These are phyloP conservation scores for Nematocida sp. DNA, from an alignment of 371 early-diverging fungal species.

Conservation along the genomic window DNA sequence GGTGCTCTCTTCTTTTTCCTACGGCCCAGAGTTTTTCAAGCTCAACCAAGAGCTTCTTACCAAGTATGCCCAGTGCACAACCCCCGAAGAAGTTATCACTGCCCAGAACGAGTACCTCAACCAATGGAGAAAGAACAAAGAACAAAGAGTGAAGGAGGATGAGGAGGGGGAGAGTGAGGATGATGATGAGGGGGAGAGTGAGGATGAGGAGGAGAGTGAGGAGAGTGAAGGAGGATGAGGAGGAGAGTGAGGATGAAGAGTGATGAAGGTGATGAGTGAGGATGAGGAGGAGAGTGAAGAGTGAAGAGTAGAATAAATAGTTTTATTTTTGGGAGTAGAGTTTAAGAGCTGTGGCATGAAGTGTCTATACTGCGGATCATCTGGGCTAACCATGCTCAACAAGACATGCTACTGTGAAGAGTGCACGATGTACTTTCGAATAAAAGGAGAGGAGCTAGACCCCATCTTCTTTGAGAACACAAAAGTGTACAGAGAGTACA, in stretches of 20 bases:
- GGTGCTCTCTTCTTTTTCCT: slow-evolving; percentile 80
- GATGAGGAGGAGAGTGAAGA: not conserved
- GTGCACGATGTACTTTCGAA: slow-evolving; percentile 27
- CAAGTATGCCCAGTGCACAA: slow-evolving; percentile 74
- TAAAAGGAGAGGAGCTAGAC: not conserved
- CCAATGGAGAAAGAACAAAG: not conserved
- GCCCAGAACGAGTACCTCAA: slow-evolving; percentile 71
- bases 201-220: not conserved
- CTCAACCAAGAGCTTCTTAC: slow-evolving; percentile 68
- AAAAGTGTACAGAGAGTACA: slow-evolving; percentile 1
- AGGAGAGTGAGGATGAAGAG: too few relatives aligned
- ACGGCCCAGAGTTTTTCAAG: slow-evolving; percentile 86
- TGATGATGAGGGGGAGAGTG: too few relatives aligned
- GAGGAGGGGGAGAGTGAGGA: too few relatives aligned
- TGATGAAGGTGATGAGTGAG: too few relatives aligned
- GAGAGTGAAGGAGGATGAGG: not conserved
- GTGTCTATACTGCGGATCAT: slow-evolving; percentile 24
- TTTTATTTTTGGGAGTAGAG: not conserved
- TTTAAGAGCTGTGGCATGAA: not conserved
- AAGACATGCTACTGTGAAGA: slow-evolving; percentile 33
- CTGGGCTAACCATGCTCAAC: slow-evolving; percentile 1
- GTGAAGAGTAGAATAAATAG: too few relatives aligned
- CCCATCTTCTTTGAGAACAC: slow-evolving; percentile 43
- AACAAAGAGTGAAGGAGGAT: too few relatives aligned
- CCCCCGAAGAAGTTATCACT: slow-evolving; percentile 72